Evolutionary conservation across 2,329 filamentous ascomycete species (phyloP).

Genomic region (Fusarium equiseti): DNA sequence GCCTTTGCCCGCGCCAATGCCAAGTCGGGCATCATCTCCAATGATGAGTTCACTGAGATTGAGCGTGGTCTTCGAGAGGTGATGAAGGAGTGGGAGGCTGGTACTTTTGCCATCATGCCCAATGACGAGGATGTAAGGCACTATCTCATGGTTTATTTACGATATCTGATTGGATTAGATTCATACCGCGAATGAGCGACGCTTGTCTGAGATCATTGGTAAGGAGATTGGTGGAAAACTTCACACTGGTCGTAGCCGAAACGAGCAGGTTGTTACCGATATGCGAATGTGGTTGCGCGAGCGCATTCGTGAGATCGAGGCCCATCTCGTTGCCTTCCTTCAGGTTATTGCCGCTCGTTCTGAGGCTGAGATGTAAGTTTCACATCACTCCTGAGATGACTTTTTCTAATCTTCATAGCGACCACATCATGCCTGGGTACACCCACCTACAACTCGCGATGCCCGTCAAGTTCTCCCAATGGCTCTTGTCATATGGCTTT

Average conservation of each 20-base stretch:
- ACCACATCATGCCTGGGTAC: slow-evolving; percentile 48
- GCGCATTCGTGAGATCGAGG: slow-evolving; percentile 77
- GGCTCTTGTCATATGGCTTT: slow-evolving; percentile 43
- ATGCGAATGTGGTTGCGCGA: slow-evolving; percentile 91
- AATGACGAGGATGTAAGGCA: slow-evolving; percentile 63
- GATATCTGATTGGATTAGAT: slow-evolving; percentile 48
- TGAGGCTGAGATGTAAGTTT: slow-evolving; percentile 58
- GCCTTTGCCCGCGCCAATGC: slow-evolving; percentile 86
- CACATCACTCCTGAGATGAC: background rate
- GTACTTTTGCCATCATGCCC: slow-evolving; percentile 64
- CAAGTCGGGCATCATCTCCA: slow-evolving; percentile 78
- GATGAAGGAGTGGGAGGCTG: slow-evolving; percentile 65
- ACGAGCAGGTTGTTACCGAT: slow-evolving; percentile 90
- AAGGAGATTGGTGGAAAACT: slow-evolving; percentile 88
- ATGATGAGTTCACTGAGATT: slow-evolving; percentile 79
- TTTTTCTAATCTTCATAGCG: background rate
- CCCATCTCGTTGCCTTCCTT: slow-evolving; percentile 75
- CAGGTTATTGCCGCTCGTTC: slow-evolving; percentile 72
- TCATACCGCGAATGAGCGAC: slow-evolving; percentile 78
- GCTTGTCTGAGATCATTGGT: slow-evolving; percentile 85
- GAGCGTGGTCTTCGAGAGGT: slow-evolving; percentile 75
- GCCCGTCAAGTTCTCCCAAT: slow-evolving; percentile 39
- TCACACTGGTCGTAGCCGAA: slow-evolving; percentile 87
- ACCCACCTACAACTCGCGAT: slow-evolving; percentile 47
- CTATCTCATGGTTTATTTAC: slow-evolving; percentile 7